These are phyloP conservation scores for Chernovozyma sophiae-reginae DNA, from an alignment of 1,139 yeast genomes.

Conservation along the genomic window DNA sequence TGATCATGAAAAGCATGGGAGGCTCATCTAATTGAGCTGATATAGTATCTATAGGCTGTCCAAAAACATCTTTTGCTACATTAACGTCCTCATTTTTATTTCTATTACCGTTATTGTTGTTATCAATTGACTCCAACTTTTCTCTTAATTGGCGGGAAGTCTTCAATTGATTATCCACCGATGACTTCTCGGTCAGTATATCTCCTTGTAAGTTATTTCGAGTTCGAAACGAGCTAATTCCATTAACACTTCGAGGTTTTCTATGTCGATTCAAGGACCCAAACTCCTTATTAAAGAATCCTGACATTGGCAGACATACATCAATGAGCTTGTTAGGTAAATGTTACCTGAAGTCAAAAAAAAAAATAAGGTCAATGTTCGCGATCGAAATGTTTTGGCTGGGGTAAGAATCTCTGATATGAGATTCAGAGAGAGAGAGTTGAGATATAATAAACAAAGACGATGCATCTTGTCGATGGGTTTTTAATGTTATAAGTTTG, in stretches of 20 bases:
- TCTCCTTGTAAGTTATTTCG: constrained; percentile 2
- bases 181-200: not conserved
- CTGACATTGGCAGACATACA: constrained; percentile 1
- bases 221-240: constrained; percentile 2
- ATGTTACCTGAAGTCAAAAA: not conserved
- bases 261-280: constrained; percentile 5
- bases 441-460: too few relatives aligned
- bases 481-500: too few relatives aligned
- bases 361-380: too few relatives aligned
- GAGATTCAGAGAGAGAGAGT: too few relatives aligned
- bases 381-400: too few relatives aligned
- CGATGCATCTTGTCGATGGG: too few relatives aligned
- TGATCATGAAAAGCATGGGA: not conserved
- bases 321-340: not conserved
- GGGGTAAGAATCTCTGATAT: too few relatives aligned
- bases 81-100: too few relatives aligned
- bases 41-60: not conserved
- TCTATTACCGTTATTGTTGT: too few relatives aligned
- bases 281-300: constrained; percentile 6
- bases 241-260: constrained; percentile 1
- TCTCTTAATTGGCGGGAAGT: constrained; percentile 1
- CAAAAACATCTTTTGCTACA: not conserved
- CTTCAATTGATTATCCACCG: not conserved
- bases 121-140: constrained; percentile 1
- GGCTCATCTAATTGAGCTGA: not conserved